Evolutionary conservation across 2,329 filamentous ascomycete species (phyloP), one percentile per base, ranked within the genome.

Genomic region (Fusarium sp.): DNA sequence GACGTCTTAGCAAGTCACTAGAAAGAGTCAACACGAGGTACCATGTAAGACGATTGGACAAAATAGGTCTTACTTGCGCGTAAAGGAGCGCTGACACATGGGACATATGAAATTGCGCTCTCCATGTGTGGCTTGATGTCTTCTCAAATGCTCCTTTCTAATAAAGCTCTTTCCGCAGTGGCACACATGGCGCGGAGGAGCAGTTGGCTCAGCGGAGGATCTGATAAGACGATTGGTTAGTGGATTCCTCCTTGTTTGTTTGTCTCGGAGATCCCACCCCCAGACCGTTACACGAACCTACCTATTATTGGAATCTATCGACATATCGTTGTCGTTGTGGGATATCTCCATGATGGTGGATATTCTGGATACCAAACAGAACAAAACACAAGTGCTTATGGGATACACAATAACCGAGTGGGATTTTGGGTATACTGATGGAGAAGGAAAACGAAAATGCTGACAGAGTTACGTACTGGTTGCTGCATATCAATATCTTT

Each of bases 131-230:
- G 80, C 80, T 66, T 81, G 77, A 63, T 82, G 80, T 6, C 80
- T 74, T 8, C 78, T 68, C 37, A 82, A 69, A 41, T 82, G 80
- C 58, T 82, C 80, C 51, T 81, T 82, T 58, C 80, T 73, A 41
- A 81, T 74, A 57, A 81, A 82, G 20, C 75, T 75, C 63, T 79
- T 80, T 13, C 80, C 80, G 56, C 80, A 81, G 41, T 81, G 79
- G 47, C 80, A 82, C 9, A 71, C 57, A 72, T 78, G 77, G n/a
- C 77, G 75, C 8, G 44, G 57, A 12, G 65, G 26, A 8, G 60
- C 34, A 8, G 60, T 31, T 13, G 44, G 67, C 6, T 70, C 65
- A 36, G 45, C 26, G 33, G 66, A 70, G 26, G 66, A 60, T 53
- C 66, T 69, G 44, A 47, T 28, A 40, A 49, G 34, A 38, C 45